A percentile compares a stretch with the other conserved stretches of the same genome.
Evolutionary conservation across 148 eudicot genomes (phyloP).

Genomic region (Amaranthus hypochondriacus): DNA sequence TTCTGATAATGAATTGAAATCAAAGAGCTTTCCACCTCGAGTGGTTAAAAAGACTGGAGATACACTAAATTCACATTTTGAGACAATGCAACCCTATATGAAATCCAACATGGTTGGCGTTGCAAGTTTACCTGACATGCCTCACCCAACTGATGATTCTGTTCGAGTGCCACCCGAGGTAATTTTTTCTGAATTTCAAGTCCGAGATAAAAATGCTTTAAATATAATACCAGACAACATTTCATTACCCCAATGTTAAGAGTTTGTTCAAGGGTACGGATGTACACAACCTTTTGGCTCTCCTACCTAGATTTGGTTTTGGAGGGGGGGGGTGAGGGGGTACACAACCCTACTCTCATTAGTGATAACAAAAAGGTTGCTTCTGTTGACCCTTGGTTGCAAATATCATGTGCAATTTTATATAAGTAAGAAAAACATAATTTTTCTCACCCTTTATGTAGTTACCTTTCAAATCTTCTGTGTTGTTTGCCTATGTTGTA

Average conservation of each 20-base stretch:
- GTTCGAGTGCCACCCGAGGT: conserved; percentile 91
- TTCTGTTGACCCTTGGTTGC: neutral
- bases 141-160: conserved; percentile 52
- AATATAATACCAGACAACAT: too few species aligned
- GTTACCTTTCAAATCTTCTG: neutral
- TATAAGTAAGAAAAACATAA: too few species aligned
- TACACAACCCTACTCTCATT: too few species aligned
- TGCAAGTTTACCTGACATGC: conserved; percentile 33
- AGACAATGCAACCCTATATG: conserved; percentile 25
- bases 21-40: conserved; percentile 59
- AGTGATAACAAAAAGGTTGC: neutral
- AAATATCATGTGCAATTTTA: too few species aligned
- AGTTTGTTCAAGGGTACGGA: too few species aligned
- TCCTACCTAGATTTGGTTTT: too few species aligned
- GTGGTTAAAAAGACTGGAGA: conserved; percentile 36
- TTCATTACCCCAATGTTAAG: too few species aligned
- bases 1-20: conserved; percentile 70
- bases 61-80: conserved; percentile 30
- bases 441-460: neutral
- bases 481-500: neutral
- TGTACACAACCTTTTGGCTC: too few species aligned
- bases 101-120: conserved; percentile 33
- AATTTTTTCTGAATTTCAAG: conserved; percentile 7
- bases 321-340: too few species aligned
- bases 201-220: too few species aligned